Evolutionary conservation across 176 grass and related monocot genomes (phyloP), one percentile per base, ranked within the genome.

Genomic region (Puccinellia tenuiflora): DNA sequence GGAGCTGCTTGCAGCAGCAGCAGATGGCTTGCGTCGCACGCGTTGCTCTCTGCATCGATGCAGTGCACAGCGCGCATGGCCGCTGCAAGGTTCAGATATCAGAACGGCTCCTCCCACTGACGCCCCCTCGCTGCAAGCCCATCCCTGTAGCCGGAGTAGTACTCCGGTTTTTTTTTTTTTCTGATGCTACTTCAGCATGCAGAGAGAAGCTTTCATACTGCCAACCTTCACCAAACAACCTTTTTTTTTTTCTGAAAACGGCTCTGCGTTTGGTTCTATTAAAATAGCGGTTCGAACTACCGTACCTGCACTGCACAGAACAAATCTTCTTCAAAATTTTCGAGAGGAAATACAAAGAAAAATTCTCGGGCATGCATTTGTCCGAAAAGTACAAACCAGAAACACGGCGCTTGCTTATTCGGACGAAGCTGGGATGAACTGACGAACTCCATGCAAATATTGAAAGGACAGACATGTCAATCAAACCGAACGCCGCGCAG

Each of bases 21-120:
- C 70, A 31, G 74, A 83, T 66, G 82, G 64, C 76, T 75, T 68
- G 76, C 80, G 79, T 56, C 13, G 74, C 50, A 77, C 72, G 51
- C 86, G 29, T 38, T 60, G 79, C 75, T 26, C 12, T n/a, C 54
- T 73, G 69, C 69, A 28, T 47, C 42, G 42, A 73, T 5, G 69
- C 69, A 73, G 69, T 5, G 60, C 57, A 6, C 43, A 45, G 43
- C 43, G 43, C 40, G 40, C 40, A 43, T 43, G 40, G 40, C 6
- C 37, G 9, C 45, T 6, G 68, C 69, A 53, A 3, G 12, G n/a
- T n/a, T n/a, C n/a, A 57, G 29, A 16, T 53, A n/a, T 42, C 28
- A 31, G 15, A 48, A 17, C 42, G 14, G n/a, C 39, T 68, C 65
- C 9, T 6, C 1, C 12, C 13, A 71, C 68, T 28, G 39, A 43